A percentile compares a stretch with the other conserved stretches of the same genome.
Evolutionary conservation across 495 filamentous ascomycete species (phyloP).

Genomic region (Pyrenopolyporus hunteri): DNA sequence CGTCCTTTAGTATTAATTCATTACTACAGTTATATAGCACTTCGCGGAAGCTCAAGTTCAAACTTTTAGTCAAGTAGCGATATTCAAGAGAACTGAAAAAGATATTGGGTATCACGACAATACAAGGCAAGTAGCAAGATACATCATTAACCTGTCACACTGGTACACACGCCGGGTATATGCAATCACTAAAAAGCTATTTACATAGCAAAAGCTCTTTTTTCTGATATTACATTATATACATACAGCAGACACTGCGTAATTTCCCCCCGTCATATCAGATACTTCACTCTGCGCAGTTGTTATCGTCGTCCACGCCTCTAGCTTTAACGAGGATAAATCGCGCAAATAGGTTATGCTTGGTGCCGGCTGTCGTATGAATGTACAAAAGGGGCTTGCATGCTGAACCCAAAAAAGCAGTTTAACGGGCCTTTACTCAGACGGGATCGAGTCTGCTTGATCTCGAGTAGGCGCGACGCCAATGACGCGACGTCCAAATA

Average conservation of each 20-base stretch:
- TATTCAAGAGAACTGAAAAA: no score
- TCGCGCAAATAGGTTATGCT: slow-evolving; percentile 18
- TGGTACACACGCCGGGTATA: neutral
- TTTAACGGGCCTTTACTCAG: slow-evolving; percentile 9
- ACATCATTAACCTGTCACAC: neutral
- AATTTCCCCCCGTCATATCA: slow-evolving; percentile 22
- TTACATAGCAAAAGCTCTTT: slow-evolving; percentile 29
- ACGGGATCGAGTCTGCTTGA: neutral
- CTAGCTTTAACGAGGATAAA: slow-evolving; percentile 1
- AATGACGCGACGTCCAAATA: slow-evolving; percentile 3
- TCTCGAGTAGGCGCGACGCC: slow-evolving; percentile 4
- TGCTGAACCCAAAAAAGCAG: slow-evolving; percentile 29
- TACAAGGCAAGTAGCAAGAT: no score
- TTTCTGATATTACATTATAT: slow-evolving; percentile 38
- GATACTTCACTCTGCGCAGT: slow-evolving; percentile 22
- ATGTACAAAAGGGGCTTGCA: slow-evolving; percentile 34
- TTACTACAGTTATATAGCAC: no score
- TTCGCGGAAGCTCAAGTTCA: no score
- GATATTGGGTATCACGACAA: no score
- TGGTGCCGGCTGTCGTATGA: slow-evolving; percentile 15
- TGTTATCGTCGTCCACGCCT: neutral
- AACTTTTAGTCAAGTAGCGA: no score
- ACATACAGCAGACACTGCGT: slow-evolving; percentile 26
- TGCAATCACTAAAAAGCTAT: slow-evolving; percentile 4
- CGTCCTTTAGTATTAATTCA: no score